Conservation (phyloP, 2,329 filamentous ascomycete species). For the Colletotrichum tofieldiae region DNA sequence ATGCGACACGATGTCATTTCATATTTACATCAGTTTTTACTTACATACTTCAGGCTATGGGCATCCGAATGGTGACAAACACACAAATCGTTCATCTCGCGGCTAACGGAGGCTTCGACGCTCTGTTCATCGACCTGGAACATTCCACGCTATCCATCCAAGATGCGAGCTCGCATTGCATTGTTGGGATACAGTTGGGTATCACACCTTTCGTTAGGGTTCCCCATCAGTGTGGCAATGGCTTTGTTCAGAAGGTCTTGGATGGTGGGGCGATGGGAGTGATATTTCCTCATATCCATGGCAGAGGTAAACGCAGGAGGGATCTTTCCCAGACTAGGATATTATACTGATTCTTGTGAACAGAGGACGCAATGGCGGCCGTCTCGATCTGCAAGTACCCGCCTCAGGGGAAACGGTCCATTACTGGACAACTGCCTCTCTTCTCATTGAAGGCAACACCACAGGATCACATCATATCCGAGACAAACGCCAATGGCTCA, state of each 20-base stretch:
- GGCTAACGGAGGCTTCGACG: conserved; percentile 53
- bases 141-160: conserved; percentile 52
- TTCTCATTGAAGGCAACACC: conserved; percentile 47
- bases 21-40: neutral
- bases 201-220: conserved; percentile 47
- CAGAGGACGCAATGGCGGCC: conserved; percentile 47
- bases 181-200: conserved; percentile 44
- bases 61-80: conserved; percentile 50
- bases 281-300: conserved; percentile 48
- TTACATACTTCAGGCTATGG: conserved; percentile 44
- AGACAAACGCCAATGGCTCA: conserved; percentile 46
- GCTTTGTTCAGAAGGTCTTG: conserved; percentile 48
- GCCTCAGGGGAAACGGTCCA: conserved; percentile 46
- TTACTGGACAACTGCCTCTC: conserved; percentile 46
- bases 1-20: too few species aligned
- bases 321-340: neutral
- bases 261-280: conserved; percentile 49
- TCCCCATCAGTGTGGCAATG: conserved; percentile 47
- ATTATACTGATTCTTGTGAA: neutral
- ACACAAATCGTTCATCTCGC: conserved; percentile 52
- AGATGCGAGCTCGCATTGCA: conserved; percentile 51
- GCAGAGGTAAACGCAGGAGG: neutral
- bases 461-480: conserved; percentile 44
- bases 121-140: conserved; percentile 58
- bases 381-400: conserved; percentile 49